phyloP scores from a whole-genome alignment of 1,139 yeast species.

The Saccharomyces pastorianus region DNA sequence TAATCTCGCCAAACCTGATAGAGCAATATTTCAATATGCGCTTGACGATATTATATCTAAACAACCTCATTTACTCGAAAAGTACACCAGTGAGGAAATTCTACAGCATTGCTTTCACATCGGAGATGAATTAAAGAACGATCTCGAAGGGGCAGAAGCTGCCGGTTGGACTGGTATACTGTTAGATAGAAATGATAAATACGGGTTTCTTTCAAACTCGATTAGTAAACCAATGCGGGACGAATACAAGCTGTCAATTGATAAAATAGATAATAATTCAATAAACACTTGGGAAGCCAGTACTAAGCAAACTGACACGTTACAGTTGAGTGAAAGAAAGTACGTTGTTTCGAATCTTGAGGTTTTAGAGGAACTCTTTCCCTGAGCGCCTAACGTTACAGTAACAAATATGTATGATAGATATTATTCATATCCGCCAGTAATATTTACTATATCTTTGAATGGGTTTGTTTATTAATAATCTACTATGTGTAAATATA shows the following conservation, averaged over 20 bases:
- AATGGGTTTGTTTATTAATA: background rate
- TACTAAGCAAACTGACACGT: conserved; percentile 11
- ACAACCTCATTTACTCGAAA: conserved; percentile 11
- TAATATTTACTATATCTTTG: background rate
- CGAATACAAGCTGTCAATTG: conserved; percentile 19
- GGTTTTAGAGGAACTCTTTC: conserved; percentile 11
- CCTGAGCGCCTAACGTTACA: conserved; percentile 1
- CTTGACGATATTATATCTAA: conserved; percentile 24
- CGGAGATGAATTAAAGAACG: conserved; percentile 53
- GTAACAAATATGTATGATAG: background rate
- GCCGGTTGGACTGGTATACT: conserved; percentile 60
- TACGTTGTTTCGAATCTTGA: conserved; percentile 23
- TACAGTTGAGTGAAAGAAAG: conserved; percentile 16
- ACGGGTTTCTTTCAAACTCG: conserved; percentile 18
- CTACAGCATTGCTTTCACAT: conserved; percentile 47
- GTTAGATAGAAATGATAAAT: conserved; percentile 38
- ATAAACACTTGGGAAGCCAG: conserved; percentile 17
- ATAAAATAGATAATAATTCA: conserved; percentile 23
- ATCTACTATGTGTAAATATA: background rate
- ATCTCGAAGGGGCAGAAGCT: conserved; percentile 42
- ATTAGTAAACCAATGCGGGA: conserved; percentile 7
- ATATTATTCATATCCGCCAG: background rate
- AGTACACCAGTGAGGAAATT: conserved; percentile 14
- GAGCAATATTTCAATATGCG: conserved; percentile 41
- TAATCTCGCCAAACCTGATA: conserved; percentile 47